Base-by-base conservation (phyloP, 495 filamentous ascomycete genomes). In the Copromyces sp. region DNA sequence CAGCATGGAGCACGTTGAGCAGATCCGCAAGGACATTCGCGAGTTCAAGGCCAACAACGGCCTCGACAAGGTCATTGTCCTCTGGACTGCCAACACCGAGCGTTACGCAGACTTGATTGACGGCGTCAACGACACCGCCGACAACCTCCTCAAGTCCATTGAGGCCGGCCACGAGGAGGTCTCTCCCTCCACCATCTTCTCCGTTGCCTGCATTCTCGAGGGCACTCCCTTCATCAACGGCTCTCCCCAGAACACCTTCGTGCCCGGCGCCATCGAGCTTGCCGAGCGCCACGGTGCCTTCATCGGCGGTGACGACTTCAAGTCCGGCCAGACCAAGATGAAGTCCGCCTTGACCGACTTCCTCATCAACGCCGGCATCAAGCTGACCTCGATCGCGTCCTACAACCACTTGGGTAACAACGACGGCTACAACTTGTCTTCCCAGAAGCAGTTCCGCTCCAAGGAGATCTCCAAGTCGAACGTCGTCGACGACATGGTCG, bases 351-450 rank as follows among this genome's bases (percentile, higher is more conserved):
- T 99, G 20, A 96, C 98, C 20, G 95, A 99, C 84, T 99, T 99
- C 87, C 83, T 99, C 78, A 95, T 99, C 90, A 97, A 90, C 82
- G 96, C 95, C 71, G 95, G 95, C 81, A 97, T 99, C 87, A 97
- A 97, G 88, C 90, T 99, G 77, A 99, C 96, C 70, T 97, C 96
- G 70, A 98, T 99, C 83, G 93, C 95, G 77, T 95, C 92, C 85
- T 99, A 98, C 89, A 99, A 99, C 88, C 96, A 98, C 84, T 91
- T 99, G 68, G 95, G 95, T 79, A 99, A 99, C 87, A 99, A 99
- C 80, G 95, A 99, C 80, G 95, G 95, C 86, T 97, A 93, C 90
- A 99, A 99, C 86, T 83, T 99, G 75, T 96, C 92, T 85, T 97
- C 94, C 32, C 94, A 98, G 82, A 92, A 90, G 86, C 96, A 98